A percentile compares a stretch with the other conserved stretches of the same genome.
Evolutionary conservation across 148 eudicot species (phyloP).

Genomic region (Pharnaceum exiguum): DNA sequence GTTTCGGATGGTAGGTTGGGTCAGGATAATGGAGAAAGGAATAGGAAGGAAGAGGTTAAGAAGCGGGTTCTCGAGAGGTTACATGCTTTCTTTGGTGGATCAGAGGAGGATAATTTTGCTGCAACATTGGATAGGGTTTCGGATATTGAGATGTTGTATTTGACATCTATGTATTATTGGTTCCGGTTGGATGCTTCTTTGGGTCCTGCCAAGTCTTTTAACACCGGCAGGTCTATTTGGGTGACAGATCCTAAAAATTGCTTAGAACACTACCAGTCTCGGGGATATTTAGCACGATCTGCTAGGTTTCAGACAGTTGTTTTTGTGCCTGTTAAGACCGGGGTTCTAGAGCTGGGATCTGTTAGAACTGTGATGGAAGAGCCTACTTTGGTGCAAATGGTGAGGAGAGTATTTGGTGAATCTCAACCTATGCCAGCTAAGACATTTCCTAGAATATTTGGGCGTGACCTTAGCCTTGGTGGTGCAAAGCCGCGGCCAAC

Average conservation of each 20-base stretch:
- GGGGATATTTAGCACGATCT: constrained; percentile 55
- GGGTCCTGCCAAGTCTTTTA: constrained; percentile 73
- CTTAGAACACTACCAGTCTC: constrained; percentile 66
- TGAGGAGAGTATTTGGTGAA: constrained; percentile 51
- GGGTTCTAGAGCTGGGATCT: constrained; percentile 85
- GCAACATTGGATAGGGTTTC: constrained; percentile 59
- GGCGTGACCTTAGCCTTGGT: constrained; percentile 72
- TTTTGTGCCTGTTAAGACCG: constrained; percentile 72
- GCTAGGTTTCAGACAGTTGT: constrained; percentile 65
- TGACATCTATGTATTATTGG: constrained; percentile 76
- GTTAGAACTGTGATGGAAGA: constrained; percentile 62
- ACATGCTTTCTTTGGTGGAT: constrained; percentile 65
- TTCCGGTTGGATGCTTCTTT: constrained; percentile 68
- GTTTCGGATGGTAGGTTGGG: constrained; percentile 26
- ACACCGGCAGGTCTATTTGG: constrained; percentile 74
- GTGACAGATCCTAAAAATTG: constrained; percentile 51
- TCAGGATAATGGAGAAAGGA: constrained; percentile 25
- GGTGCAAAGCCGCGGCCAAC: constrained; percentile 49
- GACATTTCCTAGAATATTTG: constrained; percentile 56
- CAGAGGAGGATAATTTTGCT: constrained; percentile 51
- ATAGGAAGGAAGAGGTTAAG: constrained; percentile 21
- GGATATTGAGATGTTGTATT: constrained; percentile 75
- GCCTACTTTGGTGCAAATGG: constrained; percentile 46
- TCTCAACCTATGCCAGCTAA: constrained; percentile 40
- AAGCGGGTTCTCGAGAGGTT: constrained; percentile 67